phyloP scores from a whole-genome alignment of 106 monocot genomes.

The Xerophyta viscosa region DNA sequence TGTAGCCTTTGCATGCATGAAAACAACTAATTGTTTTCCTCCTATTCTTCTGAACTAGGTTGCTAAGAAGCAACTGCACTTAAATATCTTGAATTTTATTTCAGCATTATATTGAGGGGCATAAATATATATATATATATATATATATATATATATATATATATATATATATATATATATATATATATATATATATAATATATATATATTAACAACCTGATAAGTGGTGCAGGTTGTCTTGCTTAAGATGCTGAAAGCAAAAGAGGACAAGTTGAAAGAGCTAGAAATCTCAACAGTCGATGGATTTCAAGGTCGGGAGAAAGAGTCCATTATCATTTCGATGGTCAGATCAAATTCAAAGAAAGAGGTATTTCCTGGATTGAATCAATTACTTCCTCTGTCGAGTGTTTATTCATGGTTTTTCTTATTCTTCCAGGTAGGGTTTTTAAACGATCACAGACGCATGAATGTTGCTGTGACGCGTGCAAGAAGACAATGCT shows the following conservation, averaged over 20 bases:
- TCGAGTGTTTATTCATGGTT: neutral
- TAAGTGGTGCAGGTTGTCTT: slow-evolving; percentile 71
- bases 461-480: slow-evolving; percentile 98
- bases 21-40: too few species aligned
- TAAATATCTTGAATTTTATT: too few species aligned
- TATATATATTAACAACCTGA: too few species aligned
- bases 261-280: slow-evolving; percentile 63
- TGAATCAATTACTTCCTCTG: neutral
- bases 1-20: too few species aligned
- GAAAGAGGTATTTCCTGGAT: slow-evolving; percentile 50
- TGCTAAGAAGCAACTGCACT: too few species aligned
- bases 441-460: slow-evolving; percentile 81
- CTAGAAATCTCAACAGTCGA: slow-evolving; percentile 94
- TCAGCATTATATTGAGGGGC: too few species aligned
- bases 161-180: too few species aligned
- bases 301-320: slow-evolving; percentile 95
- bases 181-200: too few species aligned
- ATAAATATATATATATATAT: too few species aligned
- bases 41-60: too few species aligned
- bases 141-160: too few species aligned
- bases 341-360: slow-evolving; percentile 95
- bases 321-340: slow-evolving; percentile 95
- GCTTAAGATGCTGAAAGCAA: slow-evolving; percentile 63
- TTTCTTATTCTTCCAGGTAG: slow-evolving; percentile 43
- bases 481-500: slow-evolving; percentile 90